Conservation (phyloP, 192 early-diverging fungal genomes). For the Mortierella antarctica region DNA sequence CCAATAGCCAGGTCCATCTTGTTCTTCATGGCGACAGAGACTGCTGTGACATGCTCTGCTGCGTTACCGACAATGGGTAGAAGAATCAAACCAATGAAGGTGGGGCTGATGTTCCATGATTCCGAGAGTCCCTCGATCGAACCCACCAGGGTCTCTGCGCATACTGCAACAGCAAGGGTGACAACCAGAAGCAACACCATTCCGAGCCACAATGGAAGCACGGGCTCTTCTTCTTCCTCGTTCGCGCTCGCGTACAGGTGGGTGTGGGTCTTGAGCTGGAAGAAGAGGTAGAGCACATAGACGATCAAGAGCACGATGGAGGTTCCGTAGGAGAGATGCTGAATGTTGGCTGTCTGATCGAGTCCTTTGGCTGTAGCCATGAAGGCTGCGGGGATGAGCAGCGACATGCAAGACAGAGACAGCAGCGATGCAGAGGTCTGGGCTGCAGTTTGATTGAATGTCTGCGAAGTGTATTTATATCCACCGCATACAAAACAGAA, state of each 20-base stretch:
- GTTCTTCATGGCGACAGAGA: constrained; percentile 82
- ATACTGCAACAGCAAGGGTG: constrained; percentile 80
- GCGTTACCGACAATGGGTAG: constrained; percentile 94
- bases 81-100: constrained; percentile 92
- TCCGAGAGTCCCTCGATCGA: constrained; percentile 83
- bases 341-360: constrained; percentile 53
- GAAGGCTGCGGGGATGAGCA: constrained; percentile 80
- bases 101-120: constrained; percentile 75
- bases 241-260: constrained; percentile 56
- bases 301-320: constrained; percentile 75
- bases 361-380: constrained; percentile 32
- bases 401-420: constrained; percentile 72
- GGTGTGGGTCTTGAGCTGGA: constrained; percentile 86
- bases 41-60: constrained; percentile 88
- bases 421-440: constrained; percentile 80
- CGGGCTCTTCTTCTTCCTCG: constrained; percentile 73
- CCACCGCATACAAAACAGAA: constrained; percentile 90
- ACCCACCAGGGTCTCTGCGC: constrained; percentile 86
- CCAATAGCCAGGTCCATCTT: constrained; percentile 94
- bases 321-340: constrained; percentile 73
- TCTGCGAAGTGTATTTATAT: constrained; percentile 76
- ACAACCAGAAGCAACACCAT: constrained; percentile 62
- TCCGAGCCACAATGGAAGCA: constrained; percentile 58
- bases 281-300: constrained; percentile 72
- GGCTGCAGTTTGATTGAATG: constrained; percentile 74